Evolutionary conservation across 306 rosid species (phyloP).

Genomic region (Vigna reflexopilosa): DNA sequence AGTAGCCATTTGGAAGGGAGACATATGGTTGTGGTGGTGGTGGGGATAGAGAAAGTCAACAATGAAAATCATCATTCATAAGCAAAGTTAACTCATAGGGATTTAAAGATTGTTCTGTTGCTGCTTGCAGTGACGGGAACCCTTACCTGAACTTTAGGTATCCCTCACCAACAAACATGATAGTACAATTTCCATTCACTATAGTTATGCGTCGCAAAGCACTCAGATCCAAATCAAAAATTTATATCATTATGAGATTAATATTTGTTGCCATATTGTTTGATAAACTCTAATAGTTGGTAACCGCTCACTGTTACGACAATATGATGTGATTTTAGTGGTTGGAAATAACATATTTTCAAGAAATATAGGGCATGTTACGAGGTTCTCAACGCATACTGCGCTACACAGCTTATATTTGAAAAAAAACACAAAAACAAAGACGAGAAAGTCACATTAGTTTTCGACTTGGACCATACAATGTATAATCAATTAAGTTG

Average conservation of each 20-base stretch:
- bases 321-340: too few relatives aligned
- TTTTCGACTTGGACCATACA: too few relatives aligned
- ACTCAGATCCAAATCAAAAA: not conserved
- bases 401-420: too few relatives aligned
- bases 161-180: constrained; percentile 42
- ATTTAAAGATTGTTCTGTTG: constrained; percentile 8
- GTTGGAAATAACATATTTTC: too few relatives aligned
- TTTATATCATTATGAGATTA: not conserved
- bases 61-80: constrained; percentile 18
- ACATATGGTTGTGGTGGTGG: constrained; percentile 19
- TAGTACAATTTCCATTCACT: constrained; percentile 15
- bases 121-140: constrained; percentile 33
- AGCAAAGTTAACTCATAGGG: not conserved
- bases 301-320: too few relatives aligned
- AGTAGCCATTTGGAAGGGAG: constrained; percentile 3
- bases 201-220: not conserved
- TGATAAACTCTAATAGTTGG: too few relatives aligned
- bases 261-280: not conserved
- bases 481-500: too few relatives aligned
- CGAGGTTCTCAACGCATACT: too few relatives aligned
- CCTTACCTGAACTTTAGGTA: constrained; percentile 38
- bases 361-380: too few relatives aligned
- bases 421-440: too few relatives aligned
- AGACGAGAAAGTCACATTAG: too few relatives aligned
- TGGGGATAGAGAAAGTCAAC: constrained; percentile 33